These are phyloP conservation scores for Pezicula radicicola DNA, from an alignment of 2,329 filamentous ascomycete species.

Conservation along the genomic window DNA sequence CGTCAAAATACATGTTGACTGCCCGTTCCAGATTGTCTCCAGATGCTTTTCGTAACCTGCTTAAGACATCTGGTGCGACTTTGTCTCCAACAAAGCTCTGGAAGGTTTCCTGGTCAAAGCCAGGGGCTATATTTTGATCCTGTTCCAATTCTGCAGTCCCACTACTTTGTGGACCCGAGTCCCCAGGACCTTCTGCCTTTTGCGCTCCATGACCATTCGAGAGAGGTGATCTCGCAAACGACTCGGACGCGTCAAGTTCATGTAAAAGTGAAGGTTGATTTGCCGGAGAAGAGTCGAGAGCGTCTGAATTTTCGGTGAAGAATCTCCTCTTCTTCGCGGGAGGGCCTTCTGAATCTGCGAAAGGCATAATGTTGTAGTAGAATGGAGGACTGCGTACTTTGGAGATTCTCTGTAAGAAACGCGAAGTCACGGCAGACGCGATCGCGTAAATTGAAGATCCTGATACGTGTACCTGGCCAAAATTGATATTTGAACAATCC, in stretches of 20 bases:
- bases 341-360: conserved; percentile 36
- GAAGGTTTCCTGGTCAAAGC: conserved; percentile 56
- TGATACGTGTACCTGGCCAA: too few relatives aligned
- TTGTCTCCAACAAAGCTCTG: conserved; percentile 58
- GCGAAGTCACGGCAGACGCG: conserved; percentile 13
- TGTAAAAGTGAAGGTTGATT: conserved; percentile 16
- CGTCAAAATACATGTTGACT: conserved; percentile 69
- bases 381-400: conserved; percentile 6
- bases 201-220: background rate
- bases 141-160: conserved; percentile 3
- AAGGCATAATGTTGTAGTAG: conserved; percentile 28
- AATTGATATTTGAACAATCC: too few relatives aligned
- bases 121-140: conserved; percentile 18
- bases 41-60: conserved; percentile 50
- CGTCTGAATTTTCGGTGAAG: conserved; percentile 34
- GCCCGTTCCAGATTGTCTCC: conserved; percentile 58
- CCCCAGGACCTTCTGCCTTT: background rate
- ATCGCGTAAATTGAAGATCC: conserved; percentile 13
- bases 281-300: conserved; percentile 15
- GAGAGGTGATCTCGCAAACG: conserved; percentile 4
- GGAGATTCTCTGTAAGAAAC: conserved; percentile 11
- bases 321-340: conserved; percentile 46
- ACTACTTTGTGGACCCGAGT: background rate
- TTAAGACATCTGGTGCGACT: conserved; percentile 45
- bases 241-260: conserved; percentile 28